phyloP scores from a whole-genome alignment of 768 basidiomycete genomes.

The Termitomyces sp. region DNA sequence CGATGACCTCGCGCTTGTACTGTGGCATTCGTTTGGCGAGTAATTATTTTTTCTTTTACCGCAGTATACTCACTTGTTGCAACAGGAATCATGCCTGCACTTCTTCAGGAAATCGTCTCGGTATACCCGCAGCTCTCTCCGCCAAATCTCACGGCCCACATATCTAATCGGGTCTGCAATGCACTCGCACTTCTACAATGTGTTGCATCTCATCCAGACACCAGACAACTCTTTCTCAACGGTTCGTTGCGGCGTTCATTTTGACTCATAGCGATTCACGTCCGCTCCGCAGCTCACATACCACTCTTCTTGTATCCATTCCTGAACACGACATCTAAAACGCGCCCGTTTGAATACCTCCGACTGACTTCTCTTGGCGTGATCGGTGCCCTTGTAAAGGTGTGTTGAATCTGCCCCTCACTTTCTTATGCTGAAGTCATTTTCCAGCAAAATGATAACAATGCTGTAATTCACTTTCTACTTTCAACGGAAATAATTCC shows the following conservation, averaged over 20 bases:
- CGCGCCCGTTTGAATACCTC: constrained; percentile 98
- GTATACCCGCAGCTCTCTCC: constrained; percentile 96
- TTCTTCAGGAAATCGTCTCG: constrained; percentile 96
- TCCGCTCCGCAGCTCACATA: constrained; percentile 76
- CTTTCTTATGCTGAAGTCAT: not conserved
- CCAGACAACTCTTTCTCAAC: constrained; percentile 89
- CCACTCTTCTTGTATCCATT: constrained; percentile 98
- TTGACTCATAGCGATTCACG: constrained; percentile 37
- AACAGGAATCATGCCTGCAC: constrained; percentile 93
- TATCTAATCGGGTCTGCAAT: constrained; percentile 98
- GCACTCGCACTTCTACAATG: constrained; percentile 96
- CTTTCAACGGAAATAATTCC: constrained; percentile 99
- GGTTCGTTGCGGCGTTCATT: constrained; percentile 41
- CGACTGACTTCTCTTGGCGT: constrained; percentile 99
- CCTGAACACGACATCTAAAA: constrained; percentile 98
- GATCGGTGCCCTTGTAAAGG: constrained; percentile 98
- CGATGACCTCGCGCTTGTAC: constrained; percentile 93
- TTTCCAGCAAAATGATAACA: constrained; percentile 95
- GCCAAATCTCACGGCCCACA: constrained; percentile 93
- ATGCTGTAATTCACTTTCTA: constrained; percentile 97
- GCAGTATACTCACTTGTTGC: not conserved
- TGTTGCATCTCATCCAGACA: constrained; percentile 96
- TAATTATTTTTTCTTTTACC: not conserved
- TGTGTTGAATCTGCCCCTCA: constrained; percentile 23
- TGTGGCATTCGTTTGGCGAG: constrained; percentile 98